A percentile compares a stretch with the other conserved stretches of the same genome.
phyloP scores from a whole-genome alignment of 2,329 filamentous ascomycete genomes.

The Aspergillus sp. region DNA sequence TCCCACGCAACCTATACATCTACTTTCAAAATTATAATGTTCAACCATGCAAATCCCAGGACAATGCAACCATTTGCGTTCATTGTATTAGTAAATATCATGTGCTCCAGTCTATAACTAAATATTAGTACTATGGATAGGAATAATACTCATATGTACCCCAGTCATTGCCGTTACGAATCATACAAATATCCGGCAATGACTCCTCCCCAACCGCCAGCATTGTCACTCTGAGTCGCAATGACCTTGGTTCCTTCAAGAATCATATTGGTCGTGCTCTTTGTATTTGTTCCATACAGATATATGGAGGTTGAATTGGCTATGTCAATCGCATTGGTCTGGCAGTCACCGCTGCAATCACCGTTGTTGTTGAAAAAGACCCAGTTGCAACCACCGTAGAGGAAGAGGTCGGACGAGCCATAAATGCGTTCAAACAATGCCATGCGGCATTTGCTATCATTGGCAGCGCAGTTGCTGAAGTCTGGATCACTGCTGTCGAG shows the following conservation, averaged over 20 bases:
- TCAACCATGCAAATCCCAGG: no score
- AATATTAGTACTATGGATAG: not conserved
- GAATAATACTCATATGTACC: conserved; percentile 4
- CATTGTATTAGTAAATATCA: no score
- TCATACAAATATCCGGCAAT: conserved; percentile 34
- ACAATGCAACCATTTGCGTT: no score
- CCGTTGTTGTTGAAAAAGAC: conserved; percentile 42
- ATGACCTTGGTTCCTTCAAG: conserved; percentile 25
- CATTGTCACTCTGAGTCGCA: conserved; percentile 30
- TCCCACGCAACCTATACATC: no score
- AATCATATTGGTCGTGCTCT: conserved; percentile 34
- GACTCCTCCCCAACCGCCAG: conserved; percentile 38
- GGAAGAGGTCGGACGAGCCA: conserved; percentile 33
- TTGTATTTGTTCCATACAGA: conserved; percentile 33
- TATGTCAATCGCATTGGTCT: conserved; percentile 38
- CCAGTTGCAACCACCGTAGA: conserved; percentile 46
- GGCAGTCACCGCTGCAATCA: conserved; percentile 38
- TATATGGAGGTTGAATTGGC: conserved; percentile 28
- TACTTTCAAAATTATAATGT: no score
- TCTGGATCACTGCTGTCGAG: conserved; percentile 27
- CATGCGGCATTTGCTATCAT: conserved; percentile 41
- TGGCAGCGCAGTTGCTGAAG: conserved; percentile 30
- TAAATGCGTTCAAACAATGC: conserved; percentile 33
- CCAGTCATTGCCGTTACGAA: not conserved
- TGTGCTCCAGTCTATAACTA: not conserved